phyloP scores from a whole-genome alignment of 2,329 filamentous ascomycete genomes.

The Simplicillium aogashimaense region DNA sequence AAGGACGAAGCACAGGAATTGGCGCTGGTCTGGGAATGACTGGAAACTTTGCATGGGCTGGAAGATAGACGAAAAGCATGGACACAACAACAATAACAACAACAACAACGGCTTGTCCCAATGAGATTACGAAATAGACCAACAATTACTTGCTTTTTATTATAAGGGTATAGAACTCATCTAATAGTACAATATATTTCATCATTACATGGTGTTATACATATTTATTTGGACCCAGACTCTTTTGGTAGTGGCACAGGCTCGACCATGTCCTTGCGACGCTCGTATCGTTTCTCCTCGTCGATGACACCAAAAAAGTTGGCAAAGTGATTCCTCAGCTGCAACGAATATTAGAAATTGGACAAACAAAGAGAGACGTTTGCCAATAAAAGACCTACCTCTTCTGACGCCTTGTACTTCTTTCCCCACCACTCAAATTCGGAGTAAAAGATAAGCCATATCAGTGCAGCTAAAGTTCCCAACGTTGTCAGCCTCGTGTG shows the following conservation, averaged over 20 bases:
- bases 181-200: conserved; percentile 18
- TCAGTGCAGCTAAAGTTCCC: conserved; percentile 20
- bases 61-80: conserved; percentile 14
- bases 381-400: conserved; percentile 21
- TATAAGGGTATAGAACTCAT: neutral
- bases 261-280: conserved; percentile 26
- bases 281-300: conserved; percentile 30
- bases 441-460: conserved; percentile 28
- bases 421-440: conserved; percentile 35
- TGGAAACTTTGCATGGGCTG: conserved; percentile 46
- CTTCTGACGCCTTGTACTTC: conserved; percentile 30
- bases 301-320: conserved; percentile 29
- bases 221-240: conserved; percentile 15
- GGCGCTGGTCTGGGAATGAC: conserved; percentile 45
- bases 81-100: too few relatives aligned
- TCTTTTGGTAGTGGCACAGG: conserved; percentile 14
- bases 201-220: conserved; percentile 12
- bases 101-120: too few relatives aligned
- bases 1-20: conserved; percentile 39
- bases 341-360: neutral
- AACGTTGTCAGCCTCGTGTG: neutral
- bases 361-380: neutral
- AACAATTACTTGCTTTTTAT: too few relatives aligned
- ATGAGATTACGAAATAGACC: too few relatives aligned
- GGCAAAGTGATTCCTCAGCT: conserved; percentile 26